These are phyloP conservation scores for Westerdykella aurantiaca DNA, from an alignment of 2,329 filamentous ascomycete species.

Conservation along the genomic window DNA sequence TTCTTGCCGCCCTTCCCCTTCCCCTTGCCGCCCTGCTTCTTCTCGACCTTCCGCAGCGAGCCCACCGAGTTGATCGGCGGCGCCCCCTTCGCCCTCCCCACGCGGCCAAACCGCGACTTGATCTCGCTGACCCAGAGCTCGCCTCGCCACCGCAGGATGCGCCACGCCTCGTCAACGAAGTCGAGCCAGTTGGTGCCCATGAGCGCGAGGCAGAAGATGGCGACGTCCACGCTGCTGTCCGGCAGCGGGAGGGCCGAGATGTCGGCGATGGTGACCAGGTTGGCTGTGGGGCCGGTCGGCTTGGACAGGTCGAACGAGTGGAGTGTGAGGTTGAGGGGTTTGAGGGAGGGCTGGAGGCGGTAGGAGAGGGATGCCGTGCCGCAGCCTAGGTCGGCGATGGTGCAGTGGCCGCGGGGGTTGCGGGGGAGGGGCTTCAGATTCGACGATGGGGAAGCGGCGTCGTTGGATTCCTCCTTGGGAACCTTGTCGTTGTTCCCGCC, in stretches of 20 bases:
- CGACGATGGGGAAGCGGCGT: conserved; percentile 7
- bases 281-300: conserved; percentile 62
- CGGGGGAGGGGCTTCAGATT: conserved; percentile 57
- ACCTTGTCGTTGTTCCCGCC: neutral
- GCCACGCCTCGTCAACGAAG: conserved; percentile 93
- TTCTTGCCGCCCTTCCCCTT: conserved; percentile 44
- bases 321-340: conserved; percentile 66
- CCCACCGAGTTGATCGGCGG: conserved; percentile 62
- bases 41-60: conserved; percentile 19
- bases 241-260: conserved; percentile 75
- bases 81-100: conserved; percentile 45
- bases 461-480: conserved; percentile 5
- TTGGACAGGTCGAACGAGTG: conserved; percentile 83
- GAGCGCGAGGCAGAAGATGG: conserved; percentile 90
- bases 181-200: conserved; percentile 99
- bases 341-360: conserved; percentile 57
- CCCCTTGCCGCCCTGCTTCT: conserved; percentile 24
- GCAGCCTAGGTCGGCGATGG: conserved; percentile 86
- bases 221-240: conserved; percentile 73
- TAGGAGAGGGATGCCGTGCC: conserved; percentile 80
- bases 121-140: conserved; percentile 98
- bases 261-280: conserved; percentile 80
- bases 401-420: conserved; percentile 61
- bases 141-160: conserved; percentile 84
- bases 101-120: conserved; percentile 78